Evolutionary conservation across 768 basidiomycete species (phyloP), one percentile per base, ranked within the genome.

Genomic region (Tylopilus plumbeoviolaceoides): DNA sequence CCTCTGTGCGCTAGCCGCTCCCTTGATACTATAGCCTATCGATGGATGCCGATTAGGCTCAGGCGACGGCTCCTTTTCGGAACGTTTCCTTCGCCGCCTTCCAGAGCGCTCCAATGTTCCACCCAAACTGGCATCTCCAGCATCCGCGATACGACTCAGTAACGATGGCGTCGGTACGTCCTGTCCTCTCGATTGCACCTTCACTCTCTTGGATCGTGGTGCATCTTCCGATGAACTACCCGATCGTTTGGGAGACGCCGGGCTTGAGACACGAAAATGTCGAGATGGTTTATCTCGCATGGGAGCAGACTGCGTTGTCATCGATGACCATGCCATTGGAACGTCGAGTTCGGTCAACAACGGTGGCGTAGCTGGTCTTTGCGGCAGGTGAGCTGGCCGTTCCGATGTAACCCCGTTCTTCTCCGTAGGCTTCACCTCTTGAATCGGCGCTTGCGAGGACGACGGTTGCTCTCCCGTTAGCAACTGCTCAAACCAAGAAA

Each of bases 1-100:
- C 56, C 59, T 62, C 48, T 54, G 56, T 42, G 59, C 68, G 42
- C 50, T 72, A 42, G 80, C 81, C 23, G 81, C 81, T 47, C 81
- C 81, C 59, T 76, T 80, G 57, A 82, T 82, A 57, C 77, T 80
- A 56, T 67, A 76, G 38, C 78, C 80, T n/a, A 69, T 71, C 39
- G 64, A 62, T 11, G 74, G 73, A 57, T 59, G 60, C 53, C 63
- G 67, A 60, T 72, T 68, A 48, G 61, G 61, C 43, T 69, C 67
- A 39, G 61, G 56, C 39, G 64, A 62, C 28, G 43, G 53, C 43
- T 58, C 63, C 56, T 47, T 63, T 28, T 58, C 55, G n/a, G 36
- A 6, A 20, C 63, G 57, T 36, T 58, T 68, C 42, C 31, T 58
- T 41, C 60, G 57, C 46, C 8, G 63, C 44, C 47, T 66, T 38